Base-by-base conservation (phyloP, 1,284 basidiomycete genomes). In the Marasmius fiardii region DNA sequence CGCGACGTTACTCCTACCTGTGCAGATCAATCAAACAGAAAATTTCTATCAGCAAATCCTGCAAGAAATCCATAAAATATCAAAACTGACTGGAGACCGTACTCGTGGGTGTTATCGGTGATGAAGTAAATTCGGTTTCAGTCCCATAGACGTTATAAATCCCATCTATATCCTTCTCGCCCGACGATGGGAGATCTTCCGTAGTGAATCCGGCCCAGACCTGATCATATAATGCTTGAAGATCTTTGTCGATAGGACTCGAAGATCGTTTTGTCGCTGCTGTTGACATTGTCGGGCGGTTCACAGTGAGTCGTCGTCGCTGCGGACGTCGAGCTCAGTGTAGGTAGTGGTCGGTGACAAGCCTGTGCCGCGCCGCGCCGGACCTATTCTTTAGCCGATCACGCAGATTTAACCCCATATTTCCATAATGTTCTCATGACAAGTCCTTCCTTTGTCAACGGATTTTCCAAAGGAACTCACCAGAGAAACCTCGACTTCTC, bases 221-320 rank as follows among this genome's bases (percentile, higher is more conserved):
- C 69, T 87, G 82, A 57, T 87, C 81, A 68, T 89, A 90, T 50
- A 90, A 79, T 60, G 77, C 74, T 61, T 84, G 81, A 7, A 90
- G 76, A 64, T 88, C 86, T 61, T 84, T 83, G 61, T 89, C 86
- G 56, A 78, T 79, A 16, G 83, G 73, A 35, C 47, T 49, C 14
- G 47, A 31, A 49, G 47, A 33, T 18, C 47, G 47, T 49, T 49
- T 20, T 16, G 31, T 33, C 28, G 28, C 28, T 49, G 12, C 14
- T 20, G 39, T 41, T n/a, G 26, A 26, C 47, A 49, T 49, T 31
- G 47, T 33, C 26, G 26, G 26, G 24, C 28, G n/a, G n/a, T n/a
- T n/a, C n/a, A n/a, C n/a, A n/a, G 26, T n/a, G 33, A n/a, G 26
- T 31, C 24, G n/a, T 31, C 47, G n/a, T 49, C 47, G 26, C 33